A percentile compares a stretch with the other conserved stretches of the same genome.
phyloP scores from a whole-genome alignment of 2,329 filamentous ascomycete species.

The Rhynchosporium agropyri region DNA sequence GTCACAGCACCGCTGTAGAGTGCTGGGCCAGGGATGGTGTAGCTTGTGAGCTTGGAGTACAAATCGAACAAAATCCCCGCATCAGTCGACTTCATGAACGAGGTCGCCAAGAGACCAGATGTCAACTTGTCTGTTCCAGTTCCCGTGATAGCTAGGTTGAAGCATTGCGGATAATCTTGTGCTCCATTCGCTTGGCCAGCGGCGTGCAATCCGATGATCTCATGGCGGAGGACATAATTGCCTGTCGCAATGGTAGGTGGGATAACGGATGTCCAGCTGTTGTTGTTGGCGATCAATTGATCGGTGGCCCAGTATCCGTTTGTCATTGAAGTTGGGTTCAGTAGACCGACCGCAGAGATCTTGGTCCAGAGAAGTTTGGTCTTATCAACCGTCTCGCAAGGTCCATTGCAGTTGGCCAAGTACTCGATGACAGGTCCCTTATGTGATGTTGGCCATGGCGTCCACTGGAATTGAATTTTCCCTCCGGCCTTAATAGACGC shows the following conservation, averaged over 20 bases:
- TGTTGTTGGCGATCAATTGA: slow-evolving; percentile 55
- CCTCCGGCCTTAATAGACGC: slow-evolving; percentile 63
- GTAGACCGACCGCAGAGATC: slow-evolving; percentile 46
- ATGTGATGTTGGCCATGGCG: slow-evolving; percentile 64
- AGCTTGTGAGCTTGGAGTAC: slow-evolving; percentile 42
- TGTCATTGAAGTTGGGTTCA: slow-evolving; percentile 35
- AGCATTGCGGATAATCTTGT: slow-evolving; percentile 54
- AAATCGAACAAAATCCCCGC: slow-evolving; percentile 48
- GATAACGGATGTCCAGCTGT: slow-evolving; percentile 52
- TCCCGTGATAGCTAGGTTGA: slow-evolving; percentile 52
- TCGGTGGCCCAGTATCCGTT: slow-evolving; percentile 46
- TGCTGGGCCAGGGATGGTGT: slow-evolving; percentile 44
- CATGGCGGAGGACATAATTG: slow-evolving; percentile 57
- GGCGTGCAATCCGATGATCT: slow-evolving; percentile 46
- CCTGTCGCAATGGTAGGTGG: slow-evolving; percentile 48
- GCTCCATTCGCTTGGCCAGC: slow-evolving; percentile 46
- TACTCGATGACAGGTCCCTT: slow-evolving; percentile 46
- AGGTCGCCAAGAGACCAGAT: slow-evolving; percentile 44
- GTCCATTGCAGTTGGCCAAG: slow-evolving; percentile 43
- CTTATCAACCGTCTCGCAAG: slow-evolving; percentile 48
- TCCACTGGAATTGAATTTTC: slow-evolving; percentile 63
- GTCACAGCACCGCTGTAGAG: slow-evolving; percentile 35
- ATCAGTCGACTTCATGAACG: slow-evolving; percentile 47
- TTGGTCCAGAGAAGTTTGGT: slow-evolving; percentile 48
- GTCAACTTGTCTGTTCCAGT: slow-evolving; percentile 43